Evolutionary conservation across 768 basidiomycete genomes (phyloP).

Genomic region (Suillus fuscotomentosus): DNA sequence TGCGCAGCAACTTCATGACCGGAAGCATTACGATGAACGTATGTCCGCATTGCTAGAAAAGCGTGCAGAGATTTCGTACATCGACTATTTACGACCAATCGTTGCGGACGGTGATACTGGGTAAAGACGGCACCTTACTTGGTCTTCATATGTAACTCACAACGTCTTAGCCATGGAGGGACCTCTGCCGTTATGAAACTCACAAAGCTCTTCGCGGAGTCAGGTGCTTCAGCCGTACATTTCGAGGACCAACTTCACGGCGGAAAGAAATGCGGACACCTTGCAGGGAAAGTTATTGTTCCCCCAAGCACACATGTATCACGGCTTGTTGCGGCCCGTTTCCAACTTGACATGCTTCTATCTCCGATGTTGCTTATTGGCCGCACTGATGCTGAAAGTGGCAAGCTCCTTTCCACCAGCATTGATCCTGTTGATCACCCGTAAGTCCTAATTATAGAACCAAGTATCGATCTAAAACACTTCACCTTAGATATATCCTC

Average conservation of each 20-base stretch:
- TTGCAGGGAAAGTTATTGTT: conserved; percentile 91
- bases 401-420: conserved; percentile 78
- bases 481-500: conserved; percentile 52
- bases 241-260: conserved; percentile 94
- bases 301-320: conserved; percentile 86
- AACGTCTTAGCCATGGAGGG: conserved; percentile 72
- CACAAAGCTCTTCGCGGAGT: conserved; percentile 92
- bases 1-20: conserved; percentile 90
- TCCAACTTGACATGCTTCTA: conserved; percentile 89
- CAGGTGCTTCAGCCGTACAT: conserved; percentile 88
- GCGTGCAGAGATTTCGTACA: conserved; percentile 68
- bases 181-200: conserved; percentile 95
- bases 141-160: conserved; percentile 2
- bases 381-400: conserved; percentile 89
- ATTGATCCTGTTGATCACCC: conserved; percentile 79
- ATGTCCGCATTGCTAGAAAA: conserved; percentile 61
- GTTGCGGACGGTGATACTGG: conserved; percentile 96
- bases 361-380: conserved; percentile 88
- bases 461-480: background rate
- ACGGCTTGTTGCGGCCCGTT: conserved; percentile 80
- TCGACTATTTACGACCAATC: conserved; percentile 90
- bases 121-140: conserved; percentile 38
- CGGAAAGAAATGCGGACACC: conserved; percentile 93
- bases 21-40: conserved; percentile 89
- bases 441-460: conserved; percentile 24